Base-by-base conservation (phyloP, 2,329 filamentous ascomycete genomes). In the Beauveria australis region DNA sequence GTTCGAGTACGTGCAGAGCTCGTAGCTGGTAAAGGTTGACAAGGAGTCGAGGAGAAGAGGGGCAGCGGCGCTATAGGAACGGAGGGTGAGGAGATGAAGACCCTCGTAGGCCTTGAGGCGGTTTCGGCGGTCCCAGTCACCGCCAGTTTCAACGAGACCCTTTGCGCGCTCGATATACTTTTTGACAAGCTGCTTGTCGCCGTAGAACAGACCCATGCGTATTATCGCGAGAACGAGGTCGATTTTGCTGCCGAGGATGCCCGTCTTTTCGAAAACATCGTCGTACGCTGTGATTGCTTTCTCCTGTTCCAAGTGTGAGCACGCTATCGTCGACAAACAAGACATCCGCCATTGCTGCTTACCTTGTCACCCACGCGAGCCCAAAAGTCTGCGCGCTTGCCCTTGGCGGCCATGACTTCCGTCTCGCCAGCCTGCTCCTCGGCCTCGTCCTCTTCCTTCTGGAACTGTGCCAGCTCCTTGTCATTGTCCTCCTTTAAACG, bases 51-150 rank as follows among this genome's bases (percentile, higher is more conserved):
- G 91, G 55, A 99, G 88, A 12, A 97, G 84, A 46, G 94, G 93
- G 2, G 94, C 94, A 46, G 92, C 92, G 62, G 91, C 80, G 74
- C 87, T 90, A 81, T 97, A 92, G 63, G 92, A 92, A 67, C 94
- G 92, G 66, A 94, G 85, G 26, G 93, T 97, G 67, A 99, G 87
- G 61, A 96, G 84, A 73, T 97, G 89, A 60, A 99, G 82, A 64
- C 94, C 94, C 73, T 96, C 92, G 82, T 99, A 99, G 66, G 94
- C 94, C 87, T 99, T 99, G 71, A 99, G 86, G 63, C 94, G 89
- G 80, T 99, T 99, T 74, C 94, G 89, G 66, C 94, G 89, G 74
- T 99, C 94, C 94, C 94, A 99, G 76, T 99, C 94, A 74, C 94
- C 94, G 67, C 94, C 94, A 66, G 89, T 89, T 72, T 99, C 94